phyloP scores from a whole-genome alignment of 176 grass and related monocot species.

The Olyra latifolia region DNA sequence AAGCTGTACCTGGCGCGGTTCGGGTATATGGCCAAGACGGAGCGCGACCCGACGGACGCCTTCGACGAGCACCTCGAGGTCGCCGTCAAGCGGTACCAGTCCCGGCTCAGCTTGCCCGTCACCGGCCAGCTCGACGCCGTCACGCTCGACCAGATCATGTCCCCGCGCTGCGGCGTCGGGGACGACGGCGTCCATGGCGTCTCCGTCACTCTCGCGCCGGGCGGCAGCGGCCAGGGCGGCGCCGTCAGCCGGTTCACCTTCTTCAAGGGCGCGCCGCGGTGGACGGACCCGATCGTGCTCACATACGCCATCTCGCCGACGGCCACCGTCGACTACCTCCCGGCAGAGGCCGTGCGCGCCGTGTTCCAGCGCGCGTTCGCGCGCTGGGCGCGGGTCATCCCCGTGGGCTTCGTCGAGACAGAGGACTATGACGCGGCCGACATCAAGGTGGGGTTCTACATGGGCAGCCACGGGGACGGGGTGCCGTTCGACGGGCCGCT shows the following conservation, averaged over 20 bases:
- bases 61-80: constrained; percentile 75
- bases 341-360: constrained; percentile 33
- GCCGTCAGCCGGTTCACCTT: constrained; percentile 59
- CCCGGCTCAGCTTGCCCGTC: constrained; percentile 52
- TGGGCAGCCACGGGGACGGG: constrained; percentile 76
- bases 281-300: constrained; percentile 59
- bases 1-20: constrained; percentile 78
- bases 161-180: constrained; percentile 72
- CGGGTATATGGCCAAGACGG: constrained; percentile 56
- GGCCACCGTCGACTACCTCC: constrained; percentile 60
- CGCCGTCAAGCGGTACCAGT: constrained; percentile 69
- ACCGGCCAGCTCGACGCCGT: constrained; percentile 65
- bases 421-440: constrained; percentile 54
- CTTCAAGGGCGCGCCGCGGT: constrained; percentile 67
- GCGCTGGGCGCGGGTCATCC: constrained; percentile 79
- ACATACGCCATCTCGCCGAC: constrained; percentile 65
- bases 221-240: neutral
- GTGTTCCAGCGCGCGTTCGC: constrained; percentile 72
- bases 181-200: constrained; percentile 31
- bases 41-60: constrained; percentile 41
- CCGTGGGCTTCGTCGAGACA: constrained; percentile 63
- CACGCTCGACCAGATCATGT: constrained; percentile 66
- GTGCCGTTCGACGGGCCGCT: constrained; percentile 85
- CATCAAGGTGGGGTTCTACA: constrained; percentile 80
- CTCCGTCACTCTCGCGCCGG: neutral